Percentiles rank a stretch among this genome's conserved stretches.
These are phyloP conservation scores for Zoysia japonica DNA, from an alignment of 176 grass and related monocot species.

Conservation along the genomic window DNA sequence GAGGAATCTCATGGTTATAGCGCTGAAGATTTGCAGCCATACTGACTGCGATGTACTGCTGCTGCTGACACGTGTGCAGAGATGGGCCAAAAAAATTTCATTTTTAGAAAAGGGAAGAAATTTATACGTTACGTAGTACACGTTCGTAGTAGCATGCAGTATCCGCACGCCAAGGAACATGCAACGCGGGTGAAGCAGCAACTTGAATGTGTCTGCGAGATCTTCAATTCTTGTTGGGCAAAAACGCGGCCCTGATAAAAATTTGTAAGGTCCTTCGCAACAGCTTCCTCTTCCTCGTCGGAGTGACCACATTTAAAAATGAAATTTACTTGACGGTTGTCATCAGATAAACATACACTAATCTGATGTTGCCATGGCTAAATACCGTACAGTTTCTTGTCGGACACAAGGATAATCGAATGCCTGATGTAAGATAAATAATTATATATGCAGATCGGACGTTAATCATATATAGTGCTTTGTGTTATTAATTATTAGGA, in stretches of 20 bases:
- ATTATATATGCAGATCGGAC: no score
- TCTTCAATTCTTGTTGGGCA: slow-evolving; percentile 1
- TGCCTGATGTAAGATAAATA: no score
- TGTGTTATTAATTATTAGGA: neutral
- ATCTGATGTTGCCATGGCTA: neutral
- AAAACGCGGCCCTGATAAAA: slow-evolving; percentile 24
- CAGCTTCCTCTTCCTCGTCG: neutral
- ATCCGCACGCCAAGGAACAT: slow-evolving; percentile 30
- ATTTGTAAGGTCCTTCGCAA: neutral
- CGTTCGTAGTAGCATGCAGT: neutral
- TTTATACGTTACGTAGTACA: neutral
- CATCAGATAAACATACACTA: neutral
- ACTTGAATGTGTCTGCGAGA: slow-evolving; percentile 33
- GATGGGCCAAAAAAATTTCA: neutral
- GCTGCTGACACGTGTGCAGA: neutral
- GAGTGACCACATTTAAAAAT: neutral
- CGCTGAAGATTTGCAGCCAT: slow-evolving; percentile 6
- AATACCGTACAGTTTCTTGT: neutral
- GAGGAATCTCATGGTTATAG: slow-evolving; percentile 35
- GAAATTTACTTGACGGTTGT: neutral
- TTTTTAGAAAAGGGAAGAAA: neutral
- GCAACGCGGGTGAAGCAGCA: neutral
- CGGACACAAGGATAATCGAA: no score
- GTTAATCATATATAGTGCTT: neutral
- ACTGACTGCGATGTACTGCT: neutral